These are phyloP conservation scores for Trichoderma sp. DNA, from an alignment of 2,329 filamentous ascomycete species.

Conservation along the genomic window DNA sequence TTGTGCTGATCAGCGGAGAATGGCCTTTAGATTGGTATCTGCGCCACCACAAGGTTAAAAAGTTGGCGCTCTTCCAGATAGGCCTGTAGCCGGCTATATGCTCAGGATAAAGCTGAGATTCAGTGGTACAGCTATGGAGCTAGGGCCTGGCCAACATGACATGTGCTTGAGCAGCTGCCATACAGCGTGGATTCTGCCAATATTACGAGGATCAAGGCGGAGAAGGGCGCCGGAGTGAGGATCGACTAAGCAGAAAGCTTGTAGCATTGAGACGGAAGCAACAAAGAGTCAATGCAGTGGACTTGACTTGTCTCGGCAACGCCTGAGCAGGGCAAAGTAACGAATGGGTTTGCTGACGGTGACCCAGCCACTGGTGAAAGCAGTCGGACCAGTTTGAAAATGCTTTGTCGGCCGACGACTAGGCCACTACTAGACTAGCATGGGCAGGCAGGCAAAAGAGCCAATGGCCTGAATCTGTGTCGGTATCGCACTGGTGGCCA, in stretches of 20 bases:
- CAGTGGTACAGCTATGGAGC: background rate
- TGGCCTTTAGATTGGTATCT: conserved; percentile 2
- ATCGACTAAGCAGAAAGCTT: conserved; percentile 2
- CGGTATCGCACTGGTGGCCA: conserved; percentile 18
- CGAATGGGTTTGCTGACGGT: conserved; percentile 24
- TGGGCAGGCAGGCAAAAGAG: background rate
- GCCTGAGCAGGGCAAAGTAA: conserved; percentile 5
- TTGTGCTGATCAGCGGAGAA: conserved; percentile 20
- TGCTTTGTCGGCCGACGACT: conserved; percentile 25
- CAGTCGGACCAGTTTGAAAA: conserved; percentile 9
- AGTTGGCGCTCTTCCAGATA: background rate
- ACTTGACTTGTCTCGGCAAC: conserved; percentile 23
- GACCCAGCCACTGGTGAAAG: conserved; percentile 24
- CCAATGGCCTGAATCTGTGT: conserved; percentile 9
- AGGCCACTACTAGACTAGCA: conserved; percentile 20
- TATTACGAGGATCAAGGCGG: background rate
- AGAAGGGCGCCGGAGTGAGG: background rate
- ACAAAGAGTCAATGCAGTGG: background rate
- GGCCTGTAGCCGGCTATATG: conserved; percentile 8
- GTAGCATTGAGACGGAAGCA: background rate
- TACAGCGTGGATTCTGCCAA: background rate
- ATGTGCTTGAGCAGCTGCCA: background rate
- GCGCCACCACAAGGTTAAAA: conserved; percentile 3
- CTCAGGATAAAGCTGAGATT: background rate
- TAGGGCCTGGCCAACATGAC: background rate